phyloP scores from a whole-genome alignment of 2,329 filamentous ascomycete species.

The Nigrospora oryzae region DNA sequence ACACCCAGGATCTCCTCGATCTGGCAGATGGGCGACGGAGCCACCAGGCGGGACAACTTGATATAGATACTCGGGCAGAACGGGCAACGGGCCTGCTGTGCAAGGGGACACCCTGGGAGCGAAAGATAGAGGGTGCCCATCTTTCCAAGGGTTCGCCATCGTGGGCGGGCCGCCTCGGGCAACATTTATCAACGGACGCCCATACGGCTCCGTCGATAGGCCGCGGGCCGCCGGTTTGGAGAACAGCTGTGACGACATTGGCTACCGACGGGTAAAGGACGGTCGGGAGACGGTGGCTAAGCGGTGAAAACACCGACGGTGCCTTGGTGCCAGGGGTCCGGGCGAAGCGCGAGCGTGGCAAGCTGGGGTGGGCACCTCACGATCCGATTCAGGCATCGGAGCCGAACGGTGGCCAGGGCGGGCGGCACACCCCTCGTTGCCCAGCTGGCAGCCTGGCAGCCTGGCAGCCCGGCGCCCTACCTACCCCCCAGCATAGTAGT shows the following conservation, averaged over 20 bases:
- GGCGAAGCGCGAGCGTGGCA: too few relatives aligned
- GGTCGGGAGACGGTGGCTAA: too few relatives aligned
- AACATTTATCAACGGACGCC: constrained; percentile 4
- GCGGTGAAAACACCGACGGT: too few relatives aligned
- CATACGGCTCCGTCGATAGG: neutral
- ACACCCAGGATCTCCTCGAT: too few relatives aligned
- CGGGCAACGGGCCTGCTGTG: constrained; percentile 1
- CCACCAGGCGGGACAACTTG: neutral
- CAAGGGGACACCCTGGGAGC: constrained; percentile 17
- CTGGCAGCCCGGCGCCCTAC: too few relatives aligned
- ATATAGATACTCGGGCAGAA: neutral
- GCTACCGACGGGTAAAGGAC: neutral
- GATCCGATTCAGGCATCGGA: too few relatives aligned
- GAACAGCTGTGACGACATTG: constrained; percentile 1
- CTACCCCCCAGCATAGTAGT: too few relatives aligned
- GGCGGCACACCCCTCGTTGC: too few relatives aligned
- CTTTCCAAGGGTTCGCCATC: constrained; percentile 13
- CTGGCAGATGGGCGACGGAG: too few relatives aligned
- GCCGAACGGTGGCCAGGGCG: too few relatives aligned
- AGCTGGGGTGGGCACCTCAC: too few relatives aligned
- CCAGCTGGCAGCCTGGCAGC: too few relatives aligned
- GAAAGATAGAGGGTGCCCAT: constrained; percentile 14
- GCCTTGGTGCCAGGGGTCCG: neutral
- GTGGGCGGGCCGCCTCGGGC: constrained; percentile 3
- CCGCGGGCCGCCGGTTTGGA: neutral